Percentiles rank a stretch among this genome's conserved stretches.
phyloP scores from a whole-genome alignment of 352 stramenopile genomes.

The Phytopythium oedochilum region DNA sequence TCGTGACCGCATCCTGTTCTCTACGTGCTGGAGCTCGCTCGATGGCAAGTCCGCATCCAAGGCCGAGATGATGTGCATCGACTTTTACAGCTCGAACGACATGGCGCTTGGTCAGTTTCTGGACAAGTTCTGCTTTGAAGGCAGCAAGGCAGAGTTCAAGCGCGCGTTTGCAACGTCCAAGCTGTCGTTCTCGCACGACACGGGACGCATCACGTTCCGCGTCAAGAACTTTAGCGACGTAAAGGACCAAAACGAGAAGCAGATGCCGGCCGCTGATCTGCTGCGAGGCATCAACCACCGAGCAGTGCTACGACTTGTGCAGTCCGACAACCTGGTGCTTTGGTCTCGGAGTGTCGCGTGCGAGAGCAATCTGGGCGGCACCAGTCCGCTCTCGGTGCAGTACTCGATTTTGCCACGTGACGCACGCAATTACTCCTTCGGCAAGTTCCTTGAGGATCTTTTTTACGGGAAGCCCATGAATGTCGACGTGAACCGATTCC shows the following conservation, averaged over 20 bases:
- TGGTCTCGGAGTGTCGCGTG: slow-evolving; percentile 50
- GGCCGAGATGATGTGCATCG: slow-evolving; percentile 86
- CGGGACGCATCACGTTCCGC: slow-evolving; percentile 57
- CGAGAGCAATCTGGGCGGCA: slow-evolving; percentile 14
- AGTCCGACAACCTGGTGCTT: slow-evolving; percentile 61
- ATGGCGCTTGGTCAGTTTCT: slow-evolving; percentile 83
- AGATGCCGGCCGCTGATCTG: slow-evolving; percentile 45
- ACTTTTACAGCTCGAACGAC: slow-evolving; percentile 84
- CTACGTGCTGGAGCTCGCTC: slow-evolving; percentile 79
- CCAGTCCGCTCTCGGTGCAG: slow-evolving; percentile 31
- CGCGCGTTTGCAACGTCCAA: slow-evolving; percentile 75
- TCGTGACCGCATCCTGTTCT: slow-evolving; percentile 77
- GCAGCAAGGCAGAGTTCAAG: slow-evolving; percentile 70
- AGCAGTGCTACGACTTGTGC: slow-evolving; percentile 48
- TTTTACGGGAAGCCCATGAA: slow-evolving; percentile 79
- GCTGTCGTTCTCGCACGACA: slow-evolving; percentile 82
- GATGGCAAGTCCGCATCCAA: slow-evolving; percentile 73
- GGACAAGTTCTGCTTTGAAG: slow-evolving; percentile 72
- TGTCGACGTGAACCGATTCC: slow-evolving; percentile 64
- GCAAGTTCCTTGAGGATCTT: slow-evolving; percentile 84
- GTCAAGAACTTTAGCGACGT: slow-evolving; percentile 70
- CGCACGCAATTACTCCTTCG: slow-evolving; percentile 85
- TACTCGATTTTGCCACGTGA: slow-evolving; percentile 62
- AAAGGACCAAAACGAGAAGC: slow-evolving; percentile 55
- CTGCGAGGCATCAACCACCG: slow-evolving; percentile 62